These are phyloP conservation scores for Penicillium hordei DNA, from an alignment of 2,329 filamentous ascomycete genomes.

Conservation along the genomic window DNA sequence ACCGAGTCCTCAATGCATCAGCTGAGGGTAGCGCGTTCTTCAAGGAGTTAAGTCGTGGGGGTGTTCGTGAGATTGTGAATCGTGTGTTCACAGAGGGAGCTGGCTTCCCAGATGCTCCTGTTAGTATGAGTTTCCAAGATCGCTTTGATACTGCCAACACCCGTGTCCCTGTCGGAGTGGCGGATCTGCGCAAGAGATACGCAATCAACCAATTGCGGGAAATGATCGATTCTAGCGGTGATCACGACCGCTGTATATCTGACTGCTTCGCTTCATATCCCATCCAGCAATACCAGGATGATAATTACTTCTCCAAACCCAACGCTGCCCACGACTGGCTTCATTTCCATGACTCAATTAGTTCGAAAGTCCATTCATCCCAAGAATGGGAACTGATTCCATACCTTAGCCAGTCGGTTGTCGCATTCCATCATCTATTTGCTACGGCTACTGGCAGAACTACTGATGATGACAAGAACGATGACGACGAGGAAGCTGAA, in stretches of 20 bases:
- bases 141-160: constrained; percentile 29
- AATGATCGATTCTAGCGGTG: constrained; percentile 63
- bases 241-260: constrained; percentile 61
- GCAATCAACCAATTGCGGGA: constrained; percentile 60
- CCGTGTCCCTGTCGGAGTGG: constrained; percentile 53
- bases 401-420: constrained; percentile 80
- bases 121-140: constrained; percentile 40
- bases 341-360: constrained; percentile 84
- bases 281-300: constrained; percentile 86
- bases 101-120: constrained; percentile 54
- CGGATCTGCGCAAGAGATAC: constrained; percentile 59
- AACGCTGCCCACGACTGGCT: constrained; percentile 89
- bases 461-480: constrained; percentile 47
- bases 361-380: constrained; percentile 72
- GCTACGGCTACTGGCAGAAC: constrained; percentile 63
- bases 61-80: constrained; percentile 64
- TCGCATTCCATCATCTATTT: constrained; percentile 91
- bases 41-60: constrained; percentile 62
- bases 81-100: constrained; percentile 65
- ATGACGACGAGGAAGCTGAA: constrained; percentile 47
- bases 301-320: constrained; percentile 85
- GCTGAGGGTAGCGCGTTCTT: constrained; percentile 55
- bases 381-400: constrained; percentile 92
- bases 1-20: constrained; percentile 54
- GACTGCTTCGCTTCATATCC: constrained; percentile 86